Conservation (phyloP, 805 yeast species). For the Kazachstania africana region DNA sequence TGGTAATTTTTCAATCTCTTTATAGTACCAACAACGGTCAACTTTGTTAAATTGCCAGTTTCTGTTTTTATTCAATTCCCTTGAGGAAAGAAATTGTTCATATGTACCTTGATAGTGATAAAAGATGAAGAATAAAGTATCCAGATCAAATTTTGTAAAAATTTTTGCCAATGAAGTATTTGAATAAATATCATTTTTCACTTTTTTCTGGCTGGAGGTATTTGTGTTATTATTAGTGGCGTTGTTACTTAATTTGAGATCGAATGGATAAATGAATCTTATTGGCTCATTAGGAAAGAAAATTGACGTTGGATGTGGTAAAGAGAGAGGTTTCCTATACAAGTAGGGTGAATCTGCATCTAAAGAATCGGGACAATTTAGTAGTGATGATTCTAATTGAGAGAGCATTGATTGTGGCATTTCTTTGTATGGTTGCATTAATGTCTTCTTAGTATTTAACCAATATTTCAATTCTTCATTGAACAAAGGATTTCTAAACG, state of each 20-base stretch:
- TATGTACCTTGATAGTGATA: constrained; percentile 68
- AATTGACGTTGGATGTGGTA: constrained; percentile 81
- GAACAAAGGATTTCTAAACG: constrained; percentile 21
- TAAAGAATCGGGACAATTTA: constrained; percentile 87
- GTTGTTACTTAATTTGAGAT: constrained; percentile 2
- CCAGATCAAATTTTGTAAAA: constrained; percentile 67
- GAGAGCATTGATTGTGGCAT: constrained; percentile 21
- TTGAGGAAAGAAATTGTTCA: constrained; percentile 66
- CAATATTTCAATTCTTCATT: constrained; percentile 21
- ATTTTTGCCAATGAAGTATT: constrained; percentile 39
- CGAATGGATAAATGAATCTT: constrained; percentile 21
- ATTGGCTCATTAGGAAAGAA: constrained; percentile 58
- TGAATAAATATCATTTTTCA: constrained; percentile 19
- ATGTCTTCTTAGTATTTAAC: constrained; percentile 19
- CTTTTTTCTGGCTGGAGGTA: constrained; percentile 2
- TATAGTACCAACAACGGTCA: constrained; percentile 38
- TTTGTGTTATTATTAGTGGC: constrained; percentile 31
- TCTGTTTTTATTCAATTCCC: constrained; percentile 57
- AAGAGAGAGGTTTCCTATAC: constrained; percentile 53
- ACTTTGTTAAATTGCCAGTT: constrained; percentile 60
- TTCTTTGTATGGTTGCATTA: constrained; percentile 21
- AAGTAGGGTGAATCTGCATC: constrained; percentile 72
- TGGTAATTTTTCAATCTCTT: constrained; percentile 69
- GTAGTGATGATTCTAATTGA: constrained; percentile 59
- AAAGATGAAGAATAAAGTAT: constrained; percentile 84